Percentiles rank a stretch among this genome's conserved stretches.
Evolutionary conservation across 805 yeast genomes (phyloP).

Genomic region (Cyberlindnera lachancei): DNA sequence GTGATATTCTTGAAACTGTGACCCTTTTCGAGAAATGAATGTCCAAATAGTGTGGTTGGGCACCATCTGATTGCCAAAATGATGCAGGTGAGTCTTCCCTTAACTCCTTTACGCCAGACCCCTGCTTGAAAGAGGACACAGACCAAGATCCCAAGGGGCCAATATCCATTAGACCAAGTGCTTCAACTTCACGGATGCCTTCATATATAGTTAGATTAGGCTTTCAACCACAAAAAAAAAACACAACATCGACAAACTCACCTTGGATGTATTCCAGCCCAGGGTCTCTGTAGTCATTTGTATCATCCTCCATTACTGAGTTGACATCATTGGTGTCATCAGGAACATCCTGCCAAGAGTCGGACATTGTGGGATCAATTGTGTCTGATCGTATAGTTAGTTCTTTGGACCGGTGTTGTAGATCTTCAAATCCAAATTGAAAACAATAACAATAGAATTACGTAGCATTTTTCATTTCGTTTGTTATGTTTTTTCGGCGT

Average conservation of each 20-base stretch:
- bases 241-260: conserved; percentile 1
- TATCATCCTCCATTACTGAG: conserved; percentile 1
- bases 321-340: conserved; percentile 10
- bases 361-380: too few species aligned
- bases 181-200: conserved; percentile 51
- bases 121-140: conserved; percentile 67
- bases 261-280: conserved; percentile 15
- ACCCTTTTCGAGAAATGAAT: conserved; percentile 77
- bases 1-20: conserved; percentile 54
- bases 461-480: too few species aligned
- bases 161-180: conserved; percentile 58
- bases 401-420: too few species aligned
- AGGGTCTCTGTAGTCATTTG: conserved; percentile 5
- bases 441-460: too few species aligned
- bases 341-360: conserved; percentile 24
- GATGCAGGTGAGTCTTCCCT: conserved; percentile 64
- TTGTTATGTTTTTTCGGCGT: too few species aligned
- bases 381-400: too few species aligned
- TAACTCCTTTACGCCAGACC: conserved; percentile 63
- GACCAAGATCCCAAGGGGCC: conserved; percentile 82
- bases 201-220: conserved; percentile 3
- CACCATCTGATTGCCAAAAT: conserved; percentile 95
- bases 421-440: too few species aligned
- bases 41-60: conserved; percentile 76
- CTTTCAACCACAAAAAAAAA: not conserved